Evolutionary conservation across 2,329 filamentous ascomycete species (phyloP).

Genomic region (Trichophyton schoenleinii): DNA sequence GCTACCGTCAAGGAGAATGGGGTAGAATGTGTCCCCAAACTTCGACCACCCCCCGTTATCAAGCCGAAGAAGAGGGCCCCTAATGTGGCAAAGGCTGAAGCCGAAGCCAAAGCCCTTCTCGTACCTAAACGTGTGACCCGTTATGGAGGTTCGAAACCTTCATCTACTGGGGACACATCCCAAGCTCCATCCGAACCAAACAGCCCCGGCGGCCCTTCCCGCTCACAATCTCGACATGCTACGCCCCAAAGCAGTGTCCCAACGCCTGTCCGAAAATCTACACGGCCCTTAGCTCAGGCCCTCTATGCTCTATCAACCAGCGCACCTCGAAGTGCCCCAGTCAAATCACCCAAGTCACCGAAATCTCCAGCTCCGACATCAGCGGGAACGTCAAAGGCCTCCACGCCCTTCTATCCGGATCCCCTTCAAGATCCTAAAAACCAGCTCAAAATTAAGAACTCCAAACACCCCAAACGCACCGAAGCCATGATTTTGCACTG

Average conservation of each 20-base stretch:
- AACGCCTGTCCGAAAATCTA: slow-evolving; percentile 21
- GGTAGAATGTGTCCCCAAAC: slow-evolving; percentile 26
- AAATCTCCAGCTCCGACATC: slow-evolving; percentile 12
- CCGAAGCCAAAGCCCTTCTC: neutral
- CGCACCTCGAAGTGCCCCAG: slow-evolving; percentile 2
- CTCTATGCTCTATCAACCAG: slow-evolving; percentile 5
- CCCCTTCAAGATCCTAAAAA: slow-evolving; percentile 16
- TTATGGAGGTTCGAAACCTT: slow-evolving; percentile 11
- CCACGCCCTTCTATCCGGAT: slow-evolving; percentile 14
- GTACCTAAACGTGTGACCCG: slow-evolving; percentile 8
- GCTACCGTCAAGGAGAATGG: slow-evolving; percentile 25
- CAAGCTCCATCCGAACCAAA: slow-evolving; percentile 10
- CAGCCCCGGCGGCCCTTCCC: slow-evolving; percentile 7
- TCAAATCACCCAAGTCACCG: slow-evolving; percentile 8
- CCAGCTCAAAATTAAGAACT: slow-evolving; percentile 29
- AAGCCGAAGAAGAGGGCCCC: slow-evolving; percentile 19
- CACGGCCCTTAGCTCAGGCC: slow-evolving; percentile 7
- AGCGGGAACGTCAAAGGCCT: slow-evolving; percentile 11
- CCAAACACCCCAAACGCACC: slow-evolving; percentile 34
- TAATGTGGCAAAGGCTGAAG: slow-evolving; percentile 4
- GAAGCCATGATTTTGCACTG: slow-evolving; percentile 36
- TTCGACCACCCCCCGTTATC: slow-evolving; percentile 17
- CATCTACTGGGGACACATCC: slow-evolving; percentile 10
- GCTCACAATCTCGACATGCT: slow-evolving; percentile 10
- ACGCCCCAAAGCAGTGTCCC: slow-evolving; percentile 8